A percentile compares a stretch with the other conserved stretches of the same genome.
Evolutionary conservation across 2,329 filamentous ascomycete species (phyloP).

Genomic region (Apiospora phragmitis): DNA sequence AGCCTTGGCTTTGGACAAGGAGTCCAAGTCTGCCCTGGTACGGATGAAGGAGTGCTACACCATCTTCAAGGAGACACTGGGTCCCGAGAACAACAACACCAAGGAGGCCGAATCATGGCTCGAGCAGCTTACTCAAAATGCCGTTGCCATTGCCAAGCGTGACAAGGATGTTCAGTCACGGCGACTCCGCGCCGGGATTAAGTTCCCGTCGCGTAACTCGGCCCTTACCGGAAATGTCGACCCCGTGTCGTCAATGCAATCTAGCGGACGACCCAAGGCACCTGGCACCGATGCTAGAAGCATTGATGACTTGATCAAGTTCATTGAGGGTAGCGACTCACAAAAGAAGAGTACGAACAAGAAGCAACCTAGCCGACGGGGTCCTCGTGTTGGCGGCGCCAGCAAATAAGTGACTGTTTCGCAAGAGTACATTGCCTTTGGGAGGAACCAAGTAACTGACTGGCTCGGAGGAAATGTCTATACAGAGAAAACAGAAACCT

Average conservation of each 20-base stretch:
- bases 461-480: neutral
- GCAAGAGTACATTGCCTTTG: neutral
- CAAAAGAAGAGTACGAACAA: constrained; percentile 52
- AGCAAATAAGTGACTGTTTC: constrained; percentile 1
- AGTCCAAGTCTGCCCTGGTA: constrained; percentile 86
- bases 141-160: constrained; percentile 91
- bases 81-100: constrained; percentile 91
- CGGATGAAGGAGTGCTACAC: constrained; percentile 97
- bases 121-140: constrained; percentile 92
- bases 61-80: constrained; percentile 87
- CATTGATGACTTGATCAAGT: constrained; percentile 91
- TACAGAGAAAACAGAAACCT: neutral
- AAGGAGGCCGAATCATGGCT: constrained; percentile 98
- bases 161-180: constrained; percentile 82
- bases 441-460: neutral
- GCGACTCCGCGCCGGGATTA: constrained; percentile 68
- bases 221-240: constrained; percentile 48
- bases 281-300: constrained; percentile 70
- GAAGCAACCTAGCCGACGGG: constrained; percentile 54
- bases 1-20: constrained; percentile 90
- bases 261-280: constrained; percentile 29
- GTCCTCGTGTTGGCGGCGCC: constrained; percentile 47
- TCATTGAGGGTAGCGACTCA: constrained; percentile 77
- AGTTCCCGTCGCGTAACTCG: constrained; percentile 65
- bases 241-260: constrained; percentile 34